Evolutionary conservation across 163 green algal species (phyloP).

Genomic region (Trebouxiophyceae sp.): DNA sequence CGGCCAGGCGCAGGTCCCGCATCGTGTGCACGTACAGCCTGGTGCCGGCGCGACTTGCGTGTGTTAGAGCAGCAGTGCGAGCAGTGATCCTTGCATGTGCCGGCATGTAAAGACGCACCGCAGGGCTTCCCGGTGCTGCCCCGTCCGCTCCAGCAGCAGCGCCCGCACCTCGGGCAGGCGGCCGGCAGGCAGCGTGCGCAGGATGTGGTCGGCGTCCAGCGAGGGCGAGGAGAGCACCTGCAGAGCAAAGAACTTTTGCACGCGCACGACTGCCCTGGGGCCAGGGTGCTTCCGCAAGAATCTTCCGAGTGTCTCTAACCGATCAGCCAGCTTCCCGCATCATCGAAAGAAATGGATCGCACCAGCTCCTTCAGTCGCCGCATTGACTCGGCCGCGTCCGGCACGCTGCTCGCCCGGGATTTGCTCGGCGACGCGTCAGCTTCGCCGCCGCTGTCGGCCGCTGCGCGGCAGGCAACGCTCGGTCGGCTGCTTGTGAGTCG

Average conservation of each 20-base stretch:
- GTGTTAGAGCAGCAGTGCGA: slow-evolving; percentile 62
- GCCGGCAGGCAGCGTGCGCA: slow-evolving; percentile 27
- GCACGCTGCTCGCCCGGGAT: too few species aligned
- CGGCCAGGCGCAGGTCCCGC: slow-evolving; percentile 32
- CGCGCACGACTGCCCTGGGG: too few species aligned
- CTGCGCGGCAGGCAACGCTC: too few species aligned
- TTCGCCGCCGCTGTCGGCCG: too few species aligned
- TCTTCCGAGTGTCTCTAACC: too few species aligned
- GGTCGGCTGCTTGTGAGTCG: too few species aligned
- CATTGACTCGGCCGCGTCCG: not conserved
- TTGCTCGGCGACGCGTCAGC: too few species aligned
- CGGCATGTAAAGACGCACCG: too few species aligned
- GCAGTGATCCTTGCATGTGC: slow-evolving; percentile 64
- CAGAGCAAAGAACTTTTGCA: too few species aligned
- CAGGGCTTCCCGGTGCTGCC: slow-evolving; percentile 58
- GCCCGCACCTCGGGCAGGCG: slow-evolving; percentile 58
- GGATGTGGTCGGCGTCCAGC: slow-evolving; percentile 21
- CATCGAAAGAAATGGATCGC: too few species aligned
- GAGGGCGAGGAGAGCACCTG: slow-evolving; percentile 12
- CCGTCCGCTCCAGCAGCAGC: slow-evolving; percentile 65
- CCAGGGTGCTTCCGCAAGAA: too few species aligned
- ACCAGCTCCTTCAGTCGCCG: slow-evolving; percentile 23
- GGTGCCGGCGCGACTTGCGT: slow-evolving; percentile 44
- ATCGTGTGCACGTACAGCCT: slow-evolving; percentile 60
- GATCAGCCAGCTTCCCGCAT: too few species aligned